Base-by-base conservation (phyloP, 2,329 filamentous ascomycete species). In the Diplodia intermedia region DNA sequence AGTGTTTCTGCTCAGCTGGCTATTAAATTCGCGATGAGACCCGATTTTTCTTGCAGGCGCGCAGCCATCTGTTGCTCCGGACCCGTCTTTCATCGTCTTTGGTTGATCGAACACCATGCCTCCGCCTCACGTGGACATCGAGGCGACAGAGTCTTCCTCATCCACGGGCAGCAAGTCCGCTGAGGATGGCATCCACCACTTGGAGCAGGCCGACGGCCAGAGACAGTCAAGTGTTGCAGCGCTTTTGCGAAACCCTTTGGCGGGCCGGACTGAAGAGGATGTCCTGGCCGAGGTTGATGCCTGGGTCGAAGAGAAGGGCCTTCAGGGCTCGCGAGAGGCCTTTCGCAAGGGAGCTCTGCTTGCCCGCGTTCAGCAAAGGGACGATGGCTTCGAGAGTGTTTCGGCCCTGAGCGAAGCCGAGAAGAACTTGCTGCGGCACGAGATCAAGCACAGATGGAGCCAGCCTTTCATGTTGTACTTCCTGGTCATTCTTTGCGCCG, bases 331-430 rank as follows among this genome's bases (percentile, higher is more conserved):
- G 23, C 73, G 84, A 12, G 82, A 84, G 4, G 75, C 72, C 26
- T 85, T 93, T 63, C 83, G 86, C 60, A 90, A 90, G 73, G 91
- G 90, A 36, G 91, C 91, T 4, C 82, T 94, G 14, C 85, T 93
- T 23, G 91, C 91, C 2, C 90, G 92, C 75, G 87, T 90, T 71
- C 90, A 90, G 0, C 84, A 86, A 66, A 77, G 83, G 20, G 85
- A 86, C 0, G 80, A 81, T 6, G 82, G 83, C 36, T 91, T 85
- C 75, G 89, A 91, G 68, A 81, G 84, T 36, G 83, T 93, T 65
- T 80, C 86, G 61, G 85, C 86, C 11, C 83, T 94, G 1, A 80
- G 83, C 66, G 84, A 89, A 18, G 81, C 82, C 0, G 90, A 91
- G 74, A 86, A 89, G 69, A 80, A 83, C 26, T 83, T 82, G 14